Conservation (phyloP, 768 basidiomycete genomes). For the Xerocomus brunneocitrinus region DNA sequence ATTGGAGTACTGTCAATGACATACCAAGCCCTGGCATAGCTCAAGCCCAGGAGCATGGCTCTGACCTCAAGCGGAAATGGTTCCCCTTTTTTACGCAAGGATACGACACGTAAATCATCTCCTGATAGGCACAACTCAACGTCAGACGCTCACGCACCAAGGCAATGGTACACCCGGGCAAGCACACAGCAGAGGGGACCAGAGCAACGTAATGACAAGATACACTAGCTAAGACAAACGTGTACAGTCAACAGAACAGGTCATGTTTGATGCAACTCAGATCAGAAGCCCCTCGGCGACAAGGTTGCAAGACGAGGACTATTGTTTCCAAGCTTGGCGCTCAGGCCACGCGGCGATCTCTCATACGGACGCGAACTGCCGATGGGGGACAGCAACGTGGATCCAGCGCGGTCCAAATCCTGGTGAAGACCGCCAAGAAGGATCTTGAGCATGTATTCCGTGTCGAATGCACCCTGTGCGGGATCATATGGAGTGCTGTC, state of each 20-base stretch:
- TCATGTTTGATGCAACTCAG: not conserved
- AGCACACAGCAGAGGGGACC: not conserved
- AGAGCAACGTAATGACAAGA: not conserved
- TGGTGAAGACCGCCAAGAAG: conserved; percentile 26
- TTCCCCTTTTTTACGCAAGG: not conserved
- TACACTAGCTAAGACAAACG: not conserved
- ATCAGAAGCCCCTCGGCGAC: conserved; percentile 12
- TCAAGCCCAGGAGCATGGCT: no score
- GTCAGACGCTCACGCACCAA: no score
- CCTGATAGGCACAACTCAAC: not conserved
- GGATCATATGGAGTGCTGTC: conserved; percentile 41
- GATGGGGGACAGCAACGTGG: conserved; percentile 9
- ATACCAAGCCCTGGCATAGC: no score
- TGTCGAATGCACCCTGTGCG: conserved; percentile 27
- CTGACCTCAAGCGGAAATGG: no score
- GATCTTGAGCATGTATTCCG: conserved; percentile 35
- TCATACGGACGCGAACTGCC: conserved; percentile 4
- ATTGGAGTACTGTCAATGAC: no score
- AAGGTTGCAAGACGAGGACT: conserved; percentile 13
- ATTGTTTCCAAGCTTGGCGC: conserved; percentile 5
- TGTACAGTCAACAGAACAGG: not conserved
- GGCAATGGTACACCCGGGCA: no score
- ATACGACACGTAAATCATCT: not conserved
- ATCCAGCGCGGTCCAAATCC: conserved; percentile 12
- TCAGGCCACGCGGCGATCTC: conserved; percentile 9